A percentile compares a stretch with the other conserved stretches of the same genome.
phyloP scores from a whole-genome alignment of 179 eudicot species.

The Silene noctiflora region DNA sequence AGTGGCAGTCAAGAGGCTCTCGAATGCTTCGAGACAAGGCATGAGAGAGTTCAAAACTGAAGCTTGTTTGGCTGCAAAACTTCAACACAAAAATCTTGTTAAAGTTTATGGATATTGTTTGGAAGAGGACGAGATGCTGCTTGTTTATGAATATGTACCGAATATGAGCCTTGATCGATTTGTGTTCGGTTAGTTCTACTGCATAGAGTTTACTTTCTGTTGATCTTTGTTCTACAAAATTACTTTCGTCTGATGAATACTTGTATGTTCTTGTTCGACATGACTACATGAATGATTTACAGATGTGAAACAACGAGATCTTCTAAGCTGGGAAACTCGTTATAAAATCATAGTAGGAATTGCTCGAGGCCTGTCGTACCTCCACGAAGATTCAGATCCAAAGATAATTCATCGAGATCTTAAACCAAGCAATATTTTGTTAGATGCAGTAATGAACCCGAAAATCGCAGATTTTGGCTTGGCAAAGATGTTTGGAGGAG shows the following conservation, averaged over 20 bases:
- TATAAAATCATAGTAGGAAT: slow-evolving; percentile 26
- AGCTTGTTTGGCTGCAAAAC: slow-evolving; percentile 33
- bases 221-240: not conserved
- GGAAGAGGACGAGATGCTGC: slow-evolving; percentile 41
- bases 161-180: slow-evolving; percentile 50
- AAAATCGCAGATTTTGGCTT: slow-evolving; percentile 33
- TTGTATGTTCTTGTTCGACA: not conserved
- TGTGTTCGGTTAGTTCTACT: slow-evolving; percentile 43
- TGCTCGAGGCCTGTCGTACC: slow-evolving; percentile 29
- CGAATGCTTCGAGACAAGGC: slow-evolving; percentile 33
- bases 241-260: not conserved
- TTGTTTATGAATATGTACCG: slow-evolving; percentile 57
- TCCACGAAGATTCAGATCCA: slow-evolving; percentile 29
- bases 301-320: slow-evolving; percentile 27
- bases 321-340: slow-evolving; percentile 27
- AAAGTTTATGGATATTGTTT: slow-evolving; percentile 31
- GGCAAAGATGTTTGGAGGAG: slow-evolving; percentile 32
- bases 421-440: slow-evolving; percentile 28
- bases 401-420: slow-evolving; percentile 31
- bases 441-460: slow-evolving; percentile 25
- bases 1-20: slow-evolving; percentile 37
- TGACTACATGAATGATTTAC: slow-evolving; percentile 9
- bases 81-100: slow-evolving; percentile 37
- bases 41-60: slow-evolving; percentile 31
- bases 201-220: no score